Percentiles rank a stretch among this genome's conserved stretches.
phyloP scores from a whole-genome alignment of 164 flowering plant species.

The Macadamia integrifolia region DNA sequence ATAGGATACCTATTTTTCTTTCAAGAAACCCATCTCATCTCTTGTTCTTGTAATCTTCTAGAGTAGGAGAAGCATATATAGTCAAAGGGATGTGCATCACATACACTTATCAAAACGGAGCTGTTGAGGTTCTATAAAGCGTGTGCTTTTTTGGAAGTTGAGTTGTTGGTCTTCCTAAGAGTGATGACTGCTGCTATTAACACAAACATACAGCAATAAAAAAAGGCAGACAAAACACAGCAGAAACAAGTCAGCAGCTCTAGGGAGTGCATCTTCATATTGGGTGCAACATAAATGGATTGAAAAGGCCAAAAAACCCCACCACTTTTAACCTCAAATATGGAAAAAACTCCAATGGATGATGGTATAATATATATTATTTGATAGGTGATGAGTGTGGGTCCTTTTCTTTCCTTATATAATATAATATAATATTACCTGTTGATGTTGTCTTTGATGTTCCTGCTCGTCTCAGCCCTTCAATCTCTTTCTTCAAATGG shows the following conservation, averaged over 20 bases:
- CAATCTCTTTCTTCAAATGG: slow-evolving; percentile 50
- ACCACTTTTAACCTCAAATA: too few relatives aligned
- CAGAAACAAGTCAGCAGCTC: too few relatives aligned
- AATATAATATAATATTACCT: slow-evolving; percentile 7
- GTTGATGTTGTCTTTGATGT: slow-evolving; percentile 2
- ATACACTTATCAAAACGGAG: slow-evolving; percentile 49
- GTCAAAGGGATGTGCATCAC: background rate
- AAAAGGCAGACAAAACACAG: background rate
- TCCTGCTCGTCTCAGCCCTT: slow-evolving; percentile 40
- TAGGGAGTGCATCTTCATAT: too few relatives aligned
- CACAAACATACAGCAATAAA: background rate
- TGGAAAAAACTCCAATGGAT: too few relatives aligned
- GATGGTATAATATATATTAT: too few relatives aligned
- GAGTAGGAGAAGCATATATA: too few relatives aligned
- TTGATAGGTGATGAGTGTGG: too few relatives aligned
- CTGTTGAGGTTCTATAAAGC: slow-evolving; percentile 42
- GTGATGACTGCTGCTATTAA: slow-evolving; percentile 21
- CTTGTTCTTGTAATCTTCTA: background rate
- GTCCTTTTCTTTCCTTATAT: too few relatives aligned
- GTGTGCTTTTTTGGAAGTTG: slow-evolving; percentile 32
- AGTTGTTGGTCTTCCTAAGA: slow-evolving; percentile 18
- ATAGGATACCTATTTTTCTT: background rate
- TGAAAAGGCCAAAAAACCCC: background rate
- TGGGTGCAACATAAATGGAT: background rate
- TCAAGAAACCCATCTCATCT: background rate